These are phyloP conservation scores for Scenedesmus sp. DNA, from an alignment of 163 green algal genomes.

Conservation along the genomic window DNA sequence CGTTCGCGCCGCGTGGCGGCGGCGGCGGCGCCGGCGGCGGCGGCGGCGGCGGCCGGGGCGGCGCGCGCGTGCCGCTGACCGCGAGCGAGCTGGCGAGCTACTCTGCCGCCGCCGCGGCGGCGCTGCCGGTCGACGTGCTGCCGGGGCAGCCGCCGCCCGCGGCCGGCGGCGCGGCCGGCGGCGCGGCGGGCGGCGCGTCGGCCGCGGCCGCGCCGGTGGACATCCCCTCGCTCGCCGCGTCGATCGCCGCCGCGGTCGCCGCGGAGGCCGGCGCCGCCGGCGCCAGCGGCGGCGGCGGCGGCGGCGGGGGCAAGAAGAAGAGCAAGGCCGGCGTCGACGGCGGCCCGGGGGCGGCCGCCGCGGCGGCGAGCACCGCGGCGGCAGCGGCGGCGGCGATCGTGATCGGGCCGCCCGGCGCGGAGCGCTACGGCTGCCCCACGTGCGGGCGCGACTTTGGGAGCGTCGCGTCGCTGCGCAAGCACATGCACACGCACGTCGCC, in stretches of 20 bases:
- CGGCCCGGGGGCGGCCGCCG: background rate
- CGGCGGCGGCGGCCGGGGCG: background rate
- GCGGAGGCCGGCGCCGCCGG: conserved; percentile 3
- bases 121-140: conserved; percentile 20
- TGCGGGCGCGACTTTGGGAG: conserved; percentile 35
- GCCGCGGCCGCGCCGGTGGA: background rate
- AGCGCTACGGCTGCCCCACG: conserved; percentile 24
- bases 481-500: conserved; percentile 46
- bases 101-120: conserved; percentile 21
- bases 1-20: no score
- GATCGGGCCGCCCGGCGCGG: background rate
- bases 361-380: background rate
- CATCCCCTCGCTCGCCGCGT: conserved; percentile 30
- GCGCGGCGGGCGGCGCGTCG: background rate
- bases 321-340: background rate
- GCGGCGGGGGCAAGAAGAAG: background rate
- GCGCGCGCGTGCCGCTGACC: conserved; percentile 5
- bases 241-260: conserved; percentile 31
- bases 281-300: background rate
- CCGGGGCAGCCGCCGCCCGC: background rate
- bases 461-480: conserved; percentile 42
- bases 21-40: no score
- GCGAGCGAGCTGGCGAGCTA: conserved; percentile 25
- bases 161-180: background rate
- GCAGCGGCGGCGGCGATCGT: background rate